Base-by-base conservation (phyloP, 2,329 filamentous ascomycete species). In the Neoscytalidium dimidiatum region DNA sequence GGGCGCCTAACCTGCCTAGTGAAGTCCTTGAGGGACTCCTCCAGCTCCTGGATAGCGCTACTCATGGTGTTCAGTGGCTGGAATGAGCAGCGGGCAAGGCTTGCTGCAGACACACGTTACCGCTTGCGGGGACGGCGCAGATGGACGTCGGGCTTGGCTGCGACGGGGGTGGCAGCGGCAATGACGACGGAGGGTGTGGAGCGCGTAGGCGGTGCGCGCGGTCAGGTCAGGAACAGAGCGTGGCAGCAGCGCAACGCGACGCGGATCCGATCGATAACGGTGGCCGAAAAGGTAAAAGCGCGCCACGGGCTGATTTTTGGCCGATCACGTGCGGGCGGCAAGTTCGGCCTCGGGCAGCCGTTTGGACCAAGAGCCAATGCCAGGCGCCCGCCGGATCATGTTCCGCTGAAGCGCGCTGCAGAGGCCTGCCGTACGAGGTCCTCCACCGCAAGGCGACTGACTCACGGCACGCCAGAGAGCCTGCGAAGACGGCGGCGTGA, bases 1-100 rank as follows among this genome's bases (percentile, higher is more conserved):
- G 33, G 38, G 29, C 41, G 52, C 51, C 26, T 53, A 8, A 64
- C 62, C 62, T 64, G 62, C 29, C 41, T 43, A 52, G 62, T 33
- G 31, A 64, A 64, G 51, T 64, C 62, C 52, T 29, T 48, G 52
- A 64, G 38, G 28, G 51, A 38, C 21, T 58, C 51, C 44, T 57
- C 62, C 11, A 64, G 51, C 52, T 64, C 62, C 21, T 64, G 38
- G 33, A 57, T 29, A 23, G 41, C 28, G 62, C 62, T 64, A 64
- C 46, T 64, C 66, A 67, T 67, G 35, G 43, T 66, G 61, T 66
- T 67, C 44, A 66, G 66, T 61, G 11, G 38, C 62, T 31, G 41
- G 13, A 28, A 62, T 33, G 26, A 14, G 62, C 51, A 52, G 43
- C 19, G 61, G 38, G 61, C 49, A 56, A 44, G 43, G 61, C 61